Conservation (phyloP, 441 rosid species). For the Brassica balearica region DNA sequence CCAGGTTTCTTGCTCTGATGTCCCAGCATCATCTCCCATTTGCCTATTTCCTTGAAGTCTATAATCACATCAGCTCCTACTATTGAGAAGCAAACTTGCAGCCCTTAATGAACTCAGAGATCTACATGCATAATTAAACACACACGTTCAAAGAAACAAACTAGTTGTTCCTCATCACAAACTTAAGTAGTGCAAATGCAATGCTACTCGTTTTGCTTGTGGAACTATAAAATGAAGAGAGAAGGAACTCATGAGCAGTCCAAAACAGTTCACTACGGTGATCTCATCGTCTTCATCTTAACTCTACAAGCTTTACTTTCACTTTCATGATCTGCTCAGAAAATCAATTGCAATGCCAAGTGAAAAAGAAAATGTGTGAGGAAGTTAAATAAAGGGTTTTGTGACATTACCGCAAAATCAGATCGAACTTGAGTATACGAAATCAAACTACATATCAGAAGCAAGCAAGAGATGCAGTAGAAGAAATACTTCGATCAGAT, state of each 20-base stretch:
- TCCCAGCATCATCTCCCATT: conserved; percentile 82
- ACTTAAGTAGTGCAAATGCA: conserved; percentile 15
- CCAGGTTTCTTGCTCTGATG: conserved; percentile 77
- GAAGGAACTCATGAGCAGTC: conserved; percentile 14
- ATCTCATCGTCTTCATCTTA: too few relatives aligned
- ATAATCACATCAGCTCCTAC: conserved; percentile 66
- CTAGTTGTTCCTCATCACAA: not conserved
- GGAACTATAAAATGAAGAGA: not conserved
- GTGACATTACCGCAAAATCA: too few relatives aligned
- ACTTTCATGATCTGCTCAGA: too few relatives aligned
- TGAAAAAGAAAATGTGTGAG: too few relatives aligned
- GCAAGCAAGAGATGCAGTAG: too few relatives aligned
- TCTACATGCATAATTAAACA: too few relatives aligned
- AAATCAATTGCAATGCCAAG: too few relatives aligned
- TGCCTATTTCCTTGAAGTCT: conserved; percentile 54
- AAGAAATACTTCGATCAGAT: too few relatives aligned
- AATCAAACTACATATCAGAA: too few relatives aligned
- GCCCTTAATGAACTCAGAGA: conserved; percentile 40
- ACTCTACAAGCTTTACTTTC: not conserved
- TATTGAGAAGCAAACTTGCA: conserved; percentile 30
- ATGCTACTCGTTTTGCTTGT: not conserved
- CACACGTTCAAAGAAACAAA: conserved; percentile 6
- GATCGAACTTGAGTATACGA: too few relatives aligned
- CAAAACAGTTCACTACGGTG: too few relatives aligned
- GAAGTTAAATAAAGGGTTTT: too few relatives aligned